A percentile compares a stretch with the other conserved stretches of the same genome.
Conservation (phyloP, 2,329 filamentous ascomycete species). For the Cryphonectria carpinicola region DNA sequence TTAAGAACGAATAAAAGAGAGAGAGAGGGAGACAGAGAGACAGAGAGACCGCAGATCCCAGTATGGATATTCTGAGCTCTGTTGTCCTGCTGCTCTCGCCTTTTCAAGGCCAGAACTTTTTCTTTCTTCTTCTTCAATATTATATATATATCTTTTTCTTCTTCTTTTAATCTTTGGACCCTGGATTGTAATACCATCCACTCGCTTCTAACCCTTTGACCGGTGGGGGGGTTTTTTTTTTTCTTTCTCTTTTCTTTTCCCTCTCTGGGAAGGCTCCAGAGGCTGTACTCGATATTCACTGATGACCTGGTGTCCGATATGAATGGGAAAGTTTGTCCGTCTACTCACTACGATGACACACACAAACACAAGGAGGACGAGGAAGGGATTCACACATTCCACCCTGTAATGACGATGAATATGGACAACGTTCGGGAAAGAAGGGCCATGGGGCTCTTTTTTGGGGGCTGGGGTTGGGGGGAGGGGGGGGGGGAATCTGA, state of each 20-base stretch:
- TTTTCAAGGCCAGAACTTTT: background rate
- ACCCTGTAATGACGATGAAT: background rate
- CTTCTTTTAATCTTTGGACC: background rate
- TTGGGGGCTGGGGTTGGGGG: too few relatives aligned
- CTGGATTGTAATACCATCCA: constrained; percentile 22
- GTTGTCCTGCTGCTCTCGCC: background rate
- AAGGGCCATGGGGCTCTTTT: background rate
- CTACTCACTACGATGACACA: background rate
- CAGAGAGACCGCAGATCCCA: background rate
- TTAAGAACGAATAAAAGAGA: constrained; percentile 26
- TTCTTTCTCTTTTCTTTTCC: background rate
- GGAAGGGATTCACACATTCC: background rate
- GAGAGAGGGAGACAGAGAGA: too few relatives aligned
- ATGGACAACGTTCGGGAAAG: background rate
- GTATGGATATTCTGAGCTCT: background rate
- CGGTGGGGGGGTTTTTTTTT: too few relatives aligned
- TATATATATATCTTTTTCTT: background rate
- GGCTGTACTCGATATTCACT: constrained; percentile 12
- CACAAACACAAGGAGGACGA: background rate
- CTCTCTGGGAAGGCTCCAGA: background rate
- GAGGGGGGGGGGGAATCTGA: background rate
- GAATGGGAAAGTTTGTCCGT: background rate
- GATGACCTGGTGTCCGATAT: constrained; percentile 18
- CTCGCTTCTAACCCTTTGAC: constrained; percentile 14
- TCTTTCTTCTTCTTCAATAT: background rate